Percentiles rank a stretch among this genome's conserved stretches.
Conservation (phyloP, 805 yeast species). For the Ogataea pignaliae region DNA sequence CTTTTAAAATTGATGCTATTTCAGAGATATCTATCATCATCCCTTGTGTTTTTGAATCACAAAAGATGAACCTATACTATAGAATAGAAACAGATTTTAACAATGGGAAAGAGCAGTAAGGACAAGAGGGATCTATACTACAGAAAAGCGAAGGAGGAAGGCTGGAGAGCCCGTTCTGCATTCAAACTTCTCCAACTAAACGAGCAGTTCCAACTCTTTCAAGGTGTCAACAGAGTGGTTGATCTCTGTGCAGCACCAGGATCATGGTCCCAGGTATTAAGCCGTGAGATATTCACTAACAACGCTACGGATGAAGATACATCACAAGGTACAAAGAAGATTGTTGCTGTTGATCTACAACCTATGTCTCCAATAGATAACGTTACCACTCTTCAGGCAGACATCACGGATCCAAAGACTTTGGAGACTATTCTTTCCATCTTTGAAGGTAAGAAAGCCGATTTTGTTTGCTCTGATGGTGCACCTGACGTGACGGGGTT, state of each 20-base stretch:
- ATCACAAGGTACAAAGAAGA: constrained; percentile 34
- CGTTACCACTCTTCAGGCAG: constrained; percentile 90
- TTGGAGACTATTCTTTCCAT: constrained; percentile 66
- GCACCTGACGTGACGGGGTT: constrained; percentile 98
- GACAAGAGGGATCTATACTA: constrained; percentile 92
- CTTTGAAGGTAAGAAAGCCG: constrained; percentile 91
- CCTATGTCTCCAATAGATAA: constrained; percentile 97
- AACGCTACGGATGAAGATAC: constrained; percentile 25
- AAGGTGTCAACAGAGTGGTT: constrained; percentile 76
- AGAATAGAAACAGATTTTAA: background rate
- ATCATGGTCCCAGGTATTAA: constrained; percentile 95
- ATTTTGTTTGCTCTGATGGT: constrained; percentile 94
- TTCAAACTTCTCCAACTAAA: constrained; percentile 87
- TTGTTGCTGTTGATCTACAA: constrained; percentile 93
- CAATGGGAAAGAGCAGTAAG: constrained; percentile 91
- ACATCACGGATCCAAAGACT: constrained; percentile 94
- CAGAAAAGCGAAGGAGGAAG: constrained; percentile 94
- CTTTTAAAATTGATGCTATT: too few relatives aligned
- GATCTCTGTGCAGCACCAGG: constrained; percentile 99
- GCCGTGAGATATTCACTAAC: constrained; percentile 52
- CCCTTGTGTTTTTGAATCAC: too few relatives aligned
- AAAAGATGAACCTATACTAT: too few relatives aligned
- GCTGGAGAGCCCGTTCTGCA: constrained; percentile 97
- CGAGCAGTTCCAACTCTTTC: constrained; percentile 81
- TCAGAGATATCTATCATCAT: too few relatives aligned